A percentile compares a stretch with the other conserved stretches of the same genome.
Evolutionary conservation across 2,329 filamentous ascomycete genomes (phyloP).

Genomic region (Leptosphaerulina australis): DNA sequence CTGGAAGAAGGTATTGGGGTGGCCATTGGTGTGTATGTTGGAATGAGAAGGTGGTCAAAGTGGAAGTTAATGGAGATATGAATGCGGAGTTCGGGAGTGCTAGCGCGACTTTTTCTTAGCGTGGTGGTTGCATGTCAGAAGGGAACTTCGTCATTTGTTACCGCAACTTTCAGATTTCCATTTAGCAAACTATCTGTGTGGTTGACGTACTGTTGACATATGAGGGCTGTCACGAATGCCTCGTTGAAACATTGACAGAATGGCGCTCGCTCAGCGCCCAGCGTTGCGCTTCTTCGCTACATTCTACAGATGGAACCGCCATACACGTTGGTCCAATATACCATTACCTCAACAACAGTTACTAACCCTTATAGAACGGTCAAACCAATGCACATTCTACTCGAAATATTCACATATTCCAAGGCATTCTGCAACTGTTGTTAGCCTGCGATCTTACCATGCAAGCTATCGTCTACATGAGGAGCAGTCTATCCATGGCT

Average conservation of each 20-base stretch:
- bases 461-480: background rate
- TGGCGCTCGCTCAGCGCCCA: slow-evolving; percentile 31
- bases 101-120: slow-evolving; percentile 17
- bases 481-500: background rate
- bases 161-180: background rate
- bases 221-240: background rate
- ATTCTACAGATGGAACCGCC: slow-evolving; percentile 53
- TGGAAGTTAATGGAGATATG: slow-evolving; percentile 13
- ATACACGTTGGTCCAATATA: slow-evolving; percentile 30
- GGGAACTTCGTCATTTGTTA: slow-evolving; percentile 10
- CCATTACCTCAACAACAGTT: background rate
- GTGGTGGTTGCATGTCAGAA: background rate
- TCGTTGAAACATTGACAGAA: slow-evolving; percentile 10
- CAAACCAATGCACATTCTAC: slow-evolving; percentile 8
- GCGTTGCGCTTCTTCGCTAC: slow-evolving; percentile 50
- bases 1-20: slow-evolving; percentile 40
- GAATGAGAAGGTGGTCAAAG: background rate
- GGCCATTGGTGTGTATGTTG: slow-evolving; percentile 34
- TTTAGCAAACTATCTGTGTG: background rate
- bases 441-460: slow-evolving; percentile 4
- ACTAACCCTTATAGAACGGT: slow-evolving; percentile 22
- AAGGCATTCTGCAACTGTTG: background rate
- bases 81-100: slow-evolving; percentile 31
- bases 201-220: background rate
- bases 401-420: background rate